These are phyloP conservation scores for Escovopsis sp. DNA, from an alignment of 2,329 filamentous ascomycete species.

Conservation along the genomic window DNA sequence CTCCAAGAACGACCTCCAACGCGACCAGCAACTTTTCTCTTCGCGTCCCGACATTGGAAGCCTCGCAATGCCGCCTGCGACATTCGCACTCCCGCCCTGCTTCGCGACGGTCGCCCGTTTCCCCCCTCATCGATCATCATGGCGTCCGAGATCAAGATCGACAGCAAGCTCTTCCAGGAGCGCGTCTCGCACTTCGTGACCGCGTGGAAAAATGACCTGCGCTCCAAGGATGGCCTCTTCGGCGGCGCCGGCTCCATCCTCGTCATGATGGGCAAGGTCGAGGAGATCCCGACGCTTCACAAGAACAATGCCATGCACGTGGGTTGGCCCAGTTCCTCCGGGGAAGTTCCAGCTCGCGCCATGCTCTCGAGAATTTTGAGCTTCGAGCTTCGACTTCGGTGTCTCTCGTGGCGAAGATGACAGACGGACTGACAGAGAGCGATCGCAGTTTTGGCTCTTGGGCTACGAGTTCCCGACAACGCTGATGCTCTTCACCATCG, in stretches of 20 bases:
- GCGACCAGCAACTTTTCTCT: slow-evolving; percentile 23
- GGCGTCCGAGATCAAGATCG: slow-evolving; percentile 76
- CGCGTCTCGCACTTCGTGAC: slow-evolving; percentile 74
- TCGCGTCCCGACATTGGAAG: no score
- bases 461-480: slow-evolving; percentile 98
- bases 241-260: slow-evolving; percentile 74
- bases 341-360: neutral
- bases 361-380: neutral
- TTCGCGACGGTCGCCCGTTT: slow-evolving; percentile 12
- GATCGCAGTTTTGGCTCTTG: slow-evolving; percentile 77
- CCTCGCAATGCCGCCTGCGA: slow-evolving; percentile 4
- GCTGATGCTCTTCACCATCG: slow-evolving; percentile 78
- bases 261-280: slow-evolving; percentile 88
- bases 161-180: slow-evolving; percentile 85
- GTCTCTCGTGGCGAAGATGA: no score
- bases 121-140: slow-evolving; percentile 32
- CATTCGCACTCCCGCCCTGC: slow-evolving; percentile 11
- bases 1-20: slow-evolving; percentile 21
- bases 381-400: no score
- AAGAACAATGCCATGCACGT: slow-evolving; percentile 97
- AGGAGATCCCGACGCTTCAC: slow-evolving; percentile 72
- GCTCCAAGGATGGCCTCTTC: slow-evolving; percentile 71
- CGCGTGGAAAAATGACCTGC: slow-evolving; percentile 94
- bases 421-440: neutral
- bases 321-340: slow-evolving; percentile 26